phyloP scores from a whole-genome alignment of 2,329 filamentous ascomycete genomes.

The Trichocomaceae sp. region DNA sequence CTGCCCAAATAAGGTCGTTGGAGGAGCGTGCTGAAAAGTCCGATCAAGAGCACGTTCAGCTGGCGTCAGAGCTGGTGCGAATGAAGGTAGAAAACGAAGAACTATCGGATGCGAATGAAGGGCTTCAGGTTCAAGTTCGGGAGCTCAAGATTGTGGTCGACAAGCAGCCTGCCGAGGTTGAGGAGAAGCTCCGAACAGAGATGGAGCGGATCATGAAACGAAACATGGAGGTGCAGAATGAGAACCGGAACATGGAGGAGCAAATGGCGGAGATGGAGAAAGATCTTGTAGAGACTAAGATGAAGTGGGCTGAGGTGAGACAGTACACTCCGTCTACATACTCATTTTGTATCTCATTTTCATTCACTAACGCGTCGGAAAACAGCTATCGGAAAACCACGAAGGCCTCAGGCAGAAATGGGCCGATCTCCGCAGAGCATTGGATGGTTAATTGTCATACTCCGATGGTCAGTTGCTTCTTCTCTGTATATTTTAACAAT shows the following conservation, averaged over 20 bases:
- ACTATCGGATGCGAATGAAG: constrained; percentile 83
- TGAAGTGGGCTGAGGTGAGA: constrained; percentile 88
- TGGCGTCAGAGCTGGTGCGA: constrained; percentile 85
- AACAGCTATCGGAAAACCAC: constrained; percentile 61
- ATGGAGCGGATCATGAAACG: constrained; percentile 88
- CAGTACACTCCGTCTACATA: too few relatives aligned
- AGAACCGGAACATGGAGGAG: constrained; percentile 82
- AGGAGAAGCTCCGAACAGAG: constrained; percentile 71
- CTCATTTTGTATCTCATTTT: neutral
- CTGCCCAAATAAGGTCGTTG: constrained; percentile 71
- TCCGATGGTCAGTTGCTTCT: neutral
- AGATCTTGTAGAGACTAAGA: constrained; percentile 85
- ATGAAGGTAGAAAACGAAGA: constrained; percentile 92
- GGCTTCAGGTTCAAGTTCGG: constrained; percentile 71
- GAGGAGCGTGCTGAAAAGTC: constrained; percentile 84
- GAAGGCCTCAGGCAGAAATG: constrained; percentile 70
- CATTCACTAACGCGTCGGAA: constrained; percentile 14
- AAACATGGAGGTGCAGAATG: constrained; percentile 88
- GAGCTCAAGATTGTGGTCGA: constrained; percentile 84
- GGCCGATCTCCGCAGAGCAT: constrained; percentile 60
- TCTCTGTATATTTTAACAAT: constrained; percentile 11
- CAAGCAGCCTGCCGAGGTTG: constrained; percentile 81
- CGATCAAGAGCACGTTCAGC: constrained; percentile 81
- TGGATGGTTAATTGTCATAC: constrained; percentile 32
- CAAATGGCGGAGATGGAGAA: constrained; percentile 88